phyloP scores from a whole-genome alignment of 2,329 filamentous ascomycete genomes.

The Stachybotrys chartarum region DNA sequence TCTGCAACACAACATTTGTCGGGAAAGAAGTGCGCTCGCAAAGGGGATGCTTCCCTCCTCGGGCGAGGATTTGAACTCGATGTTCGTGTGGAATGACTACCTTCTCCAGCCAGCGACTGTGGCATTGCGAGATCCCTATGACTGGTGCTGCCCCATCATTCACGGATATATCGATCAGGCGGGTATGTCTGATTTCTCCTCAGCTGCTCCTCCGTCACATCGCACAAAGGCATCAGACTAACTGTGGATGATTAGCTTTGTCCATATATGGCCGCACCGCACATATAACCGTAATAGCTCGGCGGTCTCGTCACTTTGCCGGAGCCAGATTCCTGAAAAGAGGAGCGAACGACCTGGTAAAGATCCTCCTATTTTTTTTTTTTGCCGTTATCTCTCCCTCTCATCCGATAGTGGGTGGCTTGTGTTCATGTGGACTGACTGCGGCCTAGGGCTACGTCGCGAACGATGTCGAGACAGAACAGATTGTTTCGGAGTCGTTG shows the following conservation, averaged over 20 bases:
- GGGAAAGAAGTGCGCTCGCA: slow-evolving; percentile 65
- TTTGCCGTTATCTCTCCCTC: background rate
- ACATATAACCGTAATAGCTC: slow-evolving; percentile 89
- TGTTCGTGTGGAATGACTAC: slow-evolving; percentile 98
- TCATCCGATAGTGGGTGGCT: background rate
- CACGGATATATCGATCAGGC: slow-evolving; percentile 96
- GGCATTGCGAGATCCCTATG: slow-evolving; percentile 71
- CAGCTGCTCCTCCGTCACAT: background rate
- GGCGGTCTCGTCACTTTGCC: slow-evolving; percentile 87
- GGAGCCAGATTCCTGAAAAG: slow-evolving; percentile 91
- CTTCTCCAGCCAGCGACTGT: slow-evolving; percentile 68
- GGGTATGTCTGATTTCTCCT: slow-evolving; percentile 22
- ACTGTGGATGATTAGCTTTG: slow-evolving; percentile 38
- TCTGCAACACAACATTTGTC: slow-evolving; percentile 83
- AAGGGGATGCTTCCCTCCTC: slow-evolving; percentile 53
- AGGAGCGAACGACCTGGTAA: slow-evolving; percentile 76
- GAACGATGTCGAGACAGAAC: slow-evolving; percentile 97
- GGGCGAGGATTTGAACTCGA: slow-evolving; percentile 69
- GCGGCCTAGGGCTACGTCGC: slow-evolving; percentile 75
- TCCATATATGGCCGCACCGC: slow-evolving; percentile 82
- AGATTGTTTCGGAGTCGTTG: slow-evolving; percentile 90
- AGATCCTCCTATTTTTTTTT: slow-evolving; percentile 3
- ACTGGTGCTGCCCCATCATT: slow-evolving; percentile 94
- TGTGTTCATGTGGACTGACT: background rate
- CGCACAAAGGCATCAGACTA: too few relatives aligned